Evolutionary conservation across 805 yeast species (phyloP).

Genomic region (Hanseniaspora occidentalis): DNA sequence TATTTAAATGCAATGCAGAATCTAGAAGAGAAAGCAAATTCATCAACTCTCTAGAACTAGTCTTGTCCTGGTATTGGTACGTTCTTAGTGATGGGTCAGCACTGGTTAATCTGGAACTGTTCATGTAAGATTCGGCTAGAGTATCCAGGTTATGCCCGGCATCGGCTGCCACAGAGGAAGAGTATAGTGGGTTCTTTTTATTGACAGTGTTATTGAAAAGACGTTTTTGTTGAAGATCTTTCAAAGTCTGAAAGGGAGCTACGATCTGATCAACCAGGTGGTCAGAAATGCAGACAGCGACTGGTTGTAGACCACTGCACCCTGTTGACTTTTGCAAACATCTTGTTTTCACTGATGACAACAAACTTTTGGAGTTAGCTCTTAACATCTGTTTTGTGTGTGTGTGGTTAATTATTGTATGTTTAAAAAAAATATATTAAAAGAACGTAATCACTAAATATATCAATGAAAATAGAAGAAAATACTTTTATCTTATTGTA

Average conservation of each 20-base stretch:
- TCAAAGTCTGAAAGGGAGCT: too few species aligned
- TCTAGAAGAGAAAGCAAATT: slow-evolving; percentile 70
- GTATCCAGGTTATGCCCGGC: background rate
- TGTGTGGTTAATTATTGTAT: background rate
- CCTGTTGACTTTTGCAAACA: background rate
- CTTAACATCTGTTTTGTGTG: slow-evolving; percentile 6
- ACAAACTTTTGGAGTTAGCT: background rate
- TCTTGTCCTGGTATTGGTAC: background rate
- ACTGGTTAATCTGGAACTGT: background rate
- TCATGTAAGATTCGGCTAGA: background rate
- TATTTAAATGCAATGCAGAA: slow-evolving; percentile 57
- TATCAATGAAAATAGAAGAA: too few species aligned
- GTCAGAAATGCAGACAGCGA: too few species aligned
- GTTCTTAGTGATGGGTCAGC: slow-evolving; percentile 1
- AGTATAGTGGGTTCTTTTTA: background rate
- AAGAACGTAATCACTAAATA: too few species aligned
- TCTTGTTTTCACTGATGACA: background rate
- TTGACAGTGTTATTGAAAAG: background rate
- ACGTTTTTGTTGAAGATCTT: background rate
- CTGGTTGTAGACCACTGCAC: too few species aligned
- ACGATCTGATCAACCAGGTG: background rate
- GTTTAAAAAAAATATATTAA: too few species aligned
- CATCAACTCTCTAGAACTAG: slow-evolving; percentile 36
- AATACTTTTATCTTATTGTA: too few species aligned
- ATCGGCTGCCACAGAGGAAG: background rate